phyloP scores from a whole-genome alignment of 2,329 filamentous ascomycete genomes.

The Hymenoscyphus infarciens region DNA sequence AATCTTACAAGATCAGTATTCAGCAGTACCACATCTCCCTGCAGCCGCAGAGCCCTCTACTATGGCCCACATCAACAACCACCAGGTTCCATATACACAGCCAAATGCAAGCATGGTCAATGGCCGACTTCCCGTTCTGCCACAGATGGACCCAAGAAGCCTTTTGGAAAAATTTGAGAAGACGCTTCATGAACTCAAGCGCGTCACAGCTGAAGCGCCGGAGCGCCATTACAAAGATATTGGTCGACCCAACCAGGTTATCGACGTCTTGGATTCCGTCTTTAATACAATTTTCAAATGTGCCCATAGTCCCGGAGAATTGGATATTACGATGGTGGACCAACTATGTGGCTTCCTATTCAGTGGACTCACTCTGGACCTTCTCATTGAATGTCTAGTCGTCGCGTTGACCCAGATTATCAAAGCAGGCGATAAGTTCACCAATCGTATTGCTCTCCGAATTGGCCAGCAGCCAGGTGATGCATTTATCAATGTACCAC shows the following conservation, averaged over 20 bases:
- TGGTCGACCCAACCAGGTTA: conserved; percentile 46
- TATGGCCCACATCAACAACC: conserved; percentile 46
- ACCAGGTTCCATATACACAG: conserved; percentile 54
- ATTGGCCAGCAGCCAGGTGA: conserved; percentile 56
- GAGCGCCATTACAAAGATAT: conserved; percentile 60
- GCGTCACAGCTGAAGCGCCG: conserved; percentile 48
- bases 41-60: conserved; percentile 58
- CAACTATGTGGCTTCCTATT: conserved; percentile 57
- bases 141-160: conserved; percentile 46
- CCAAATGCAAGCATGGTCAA: conserved; percentile 48
- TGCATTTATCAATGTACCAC: conserved; percentile 53
- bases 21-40: conserved; percentile 53
- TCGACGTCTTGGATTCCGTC: conserved; percentile 61
- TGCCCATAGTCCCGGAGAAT: conserved; percentile 58
- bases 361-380: conserved; percentile 45
- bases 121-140: conserved; percentile 45
- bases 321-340: conserved; percentile 56
- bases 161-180: conserved; percentile 56
- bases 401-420: conserved; percentile 59
- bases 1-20: conserved; percentile 60
- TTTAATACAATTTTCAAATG: conserved; percentile 61
- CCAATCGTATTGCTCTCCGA: conserved; percentile 52
- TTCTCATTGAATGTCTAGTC: conserved; percentile 59
- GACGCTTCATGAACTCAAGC: conserved; percentile 54
- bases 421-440: conserved; percentile 51